Percentiles rank a stretch among this genome's conserved stretches.
Evolutionary conservation across 331 rosid species (phyloP).

Genomic region (Rhamnella rubrinervis): DNA sequence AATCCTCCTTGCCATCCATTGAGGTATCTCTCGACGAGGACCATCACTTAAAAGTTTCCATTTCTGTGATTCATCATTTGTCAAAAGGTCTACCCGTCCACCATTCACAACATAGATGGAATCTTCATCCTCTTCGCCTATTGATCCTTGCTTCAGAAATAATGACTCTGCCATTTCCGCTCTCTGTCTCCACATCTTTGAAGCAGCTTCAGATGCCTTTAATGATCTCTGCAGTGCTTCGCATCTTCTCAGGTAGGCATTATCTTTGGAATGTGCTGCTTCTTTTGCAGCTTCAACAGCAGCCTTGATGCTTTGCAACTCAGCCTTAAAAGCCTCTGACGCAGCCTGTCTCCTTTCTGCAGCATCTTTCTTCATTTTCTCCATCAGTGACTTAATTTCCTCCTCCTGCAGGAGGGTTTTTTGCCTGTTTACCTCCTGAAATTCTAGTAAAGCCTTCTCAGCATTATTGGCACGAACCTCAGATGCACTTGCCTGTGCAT

Average conservation of each 20-base stretch:
- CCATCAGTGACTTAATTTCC: slow-evolving; percentile 60
- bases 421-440: slow-evolving; percentile 52
- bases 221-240: slow-evolving; percentile 66
- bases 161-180: slow-evolving; percentile 63
- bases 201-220: slow-evolving; percentile 59
- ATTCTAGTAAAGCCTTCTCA: slow-evolving; percentile 53
- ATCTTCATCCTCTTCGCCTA: slow-evolving; percentile 43
- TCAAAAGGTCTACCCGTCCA: slow-evolving; percentile 73
- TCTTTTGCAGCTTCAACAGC: slow-evolving; percentile 68
- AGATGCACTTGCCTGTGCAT: slow-evolving; percentile 38
- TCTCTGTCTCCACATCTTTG: slow-evolving; percentile 62
- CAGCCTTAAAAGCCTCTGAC: slow-evolving; percentile 59
- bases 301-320: slow-evolving; percentile 59
- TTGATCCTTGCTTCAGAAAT: slow-evolving; percentile 51
- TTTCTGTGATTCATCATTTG: slow-evolving; percentile 59
- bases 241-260: slow-evolving; percentile 65
- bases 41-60: slow-evolving; percentile 76
- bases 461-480: slow-evolving; percentile 56
- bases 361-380: slow-evolving; percentile 56
- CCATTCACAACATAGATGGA: slow-evolving; percentile 59
- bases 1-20: slow-evolving; percentile 80
- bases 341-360: slow-evolving; percentile 51
- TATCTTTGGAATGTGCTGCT: slow-evolving; percentile 44
- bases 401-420: slow-evolving; percentile 44
- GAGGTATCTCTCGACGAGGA: slow-evolving; percentile 82